Base-by-base conservation (phyloP, 2,329 filamentous ascomycete genomes). In the Fusarium protoensiforme region DNA sequence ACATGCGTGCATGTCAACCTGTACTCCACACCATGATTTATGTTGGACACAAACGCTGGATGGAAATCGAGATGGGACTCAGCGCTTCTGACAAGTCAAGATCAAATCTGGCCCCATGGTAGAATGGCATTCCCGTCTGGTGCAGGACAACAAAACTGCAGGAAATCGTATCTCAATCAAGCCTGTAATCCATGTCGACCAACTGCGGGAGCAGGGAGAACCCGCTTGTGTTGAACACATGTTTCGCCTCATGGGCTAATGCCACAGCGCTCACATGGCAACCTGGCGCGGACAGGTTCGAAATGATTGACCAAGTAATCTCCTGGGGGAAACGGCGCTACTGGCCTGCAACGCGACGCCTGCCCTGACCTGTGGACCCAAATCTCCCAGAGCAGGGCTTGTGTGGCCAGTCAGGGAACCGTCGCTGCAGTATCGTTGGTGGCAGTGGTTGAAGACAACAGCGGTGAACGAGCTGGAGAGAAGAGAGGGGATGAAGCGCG, bases 331-430 rank as follows among this genome's bases (percentile, higher is more conserved):
- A 66, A 65, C 39, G 53, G 66, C 69, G 74, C 75, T 70, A 77
- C 67, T 76, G 69, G 75, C 38, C 73, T 69, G 69, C 64, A 63
- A 70, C 60, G 56, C 68, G 69, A 53, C 54, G 57, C 67, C 61
- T 67, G 64, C 61, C 74, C 73, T 72, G 61, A 65, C 62, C 24
- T 36, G 69, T 73, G 75, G 75, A 64, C 73, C 73, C 69, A 68
- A 77, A 77, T 77, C 68, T 77, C 74, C 67, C 62, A 68, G 62
- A 68, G 39, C 65, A 77, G 69, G 70, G 74, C 70, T 65, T 68
- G 65, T 67, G 61, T 72, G 63, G 67, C 66, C 57, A 69, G 65
- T 68, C 57, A 69, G 65, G 64, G 63, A 62, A 62, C 31, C 36
- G 27, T 57, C 54, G 35, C 48, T 64, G 61, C 65, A 57, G 60